A percentile compares a stretch with the other conserved stretches of the same genome.
Evolutionary conservation across 352 stramenopile genomes (phyloP).

Genomic region (Pythium chondricola): DNA sequence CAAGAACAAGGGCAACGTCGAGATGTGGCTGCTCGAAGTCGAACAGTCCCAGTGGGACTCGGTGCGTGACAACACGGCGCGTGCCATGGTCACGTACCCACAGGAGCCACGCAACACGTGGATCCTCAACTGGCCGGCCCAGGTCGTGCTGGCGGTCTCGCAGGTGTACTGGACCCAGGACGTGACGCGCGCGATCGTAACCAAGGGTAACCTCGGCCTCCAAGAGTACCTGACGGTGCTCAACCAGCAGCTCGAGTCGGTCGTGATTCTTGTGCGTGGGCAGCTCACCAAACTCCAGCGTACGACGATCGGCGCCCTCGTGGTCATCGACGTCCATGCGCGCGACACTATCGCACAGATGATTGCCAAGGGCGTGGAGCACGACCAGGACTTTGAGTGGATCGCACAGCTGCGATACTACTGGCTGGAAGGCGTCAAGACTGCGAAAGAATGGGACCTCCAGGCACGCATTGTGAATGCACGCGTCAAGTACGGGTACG

Average conservation of each 20-base stretch:
- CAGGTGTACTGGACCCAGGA: constrained; percentile 94
- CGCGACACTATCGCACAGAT: constrained; percentile 91
- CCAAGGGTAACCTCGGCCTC: constrained; percentile 61
- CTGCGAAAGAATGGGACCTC: constrained; percentile 46
- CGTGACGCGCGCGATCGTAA: constrained; percentile 81
- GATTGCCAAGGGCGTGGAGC: constrained; percentile 85
- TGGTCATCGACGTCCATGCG: constrained; percentile 91
- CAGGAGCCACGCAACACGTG: constrained; percentile 74
- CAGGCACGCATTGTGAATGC: constrained; percentile 88
- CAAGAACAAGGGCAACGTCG: constrained; percentile 93
- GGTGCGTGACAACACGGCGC: constrained; percentile 87
- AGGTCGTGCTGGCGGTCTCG: constrained; percentile 90
- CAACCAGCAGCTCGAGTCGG: constrained; percentile 83
- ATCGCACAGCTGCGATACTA: constrained; percentile 93
- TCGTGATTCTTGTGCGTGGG: constrained; percentile 90
- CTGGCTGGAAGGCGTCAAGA: constrained; percentile 74
- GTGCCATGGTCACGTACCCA: constrained; percentile 83
- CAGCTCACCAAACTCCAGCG: constrained; percentile 88
- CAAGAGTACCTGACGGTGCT: constrained; percentile 74
- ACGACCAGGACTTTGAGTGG: constrained; percentile 91
- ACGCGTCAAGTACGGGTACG: constrained; percentile 83
- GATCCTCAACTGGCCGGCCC: constrained; percentile 92
- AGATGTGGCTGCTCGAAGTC: constrained; percentile 92
- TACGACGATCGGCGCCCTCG: constrained; percentile 89
- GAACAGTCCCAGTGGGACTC: constrained; percentile 90